A percentile compares a stretch with the other conserved stretches of the same genome.
Conservation (phyloP, 441 rosid species). For the Adansonia rubrostipa region DNA sequence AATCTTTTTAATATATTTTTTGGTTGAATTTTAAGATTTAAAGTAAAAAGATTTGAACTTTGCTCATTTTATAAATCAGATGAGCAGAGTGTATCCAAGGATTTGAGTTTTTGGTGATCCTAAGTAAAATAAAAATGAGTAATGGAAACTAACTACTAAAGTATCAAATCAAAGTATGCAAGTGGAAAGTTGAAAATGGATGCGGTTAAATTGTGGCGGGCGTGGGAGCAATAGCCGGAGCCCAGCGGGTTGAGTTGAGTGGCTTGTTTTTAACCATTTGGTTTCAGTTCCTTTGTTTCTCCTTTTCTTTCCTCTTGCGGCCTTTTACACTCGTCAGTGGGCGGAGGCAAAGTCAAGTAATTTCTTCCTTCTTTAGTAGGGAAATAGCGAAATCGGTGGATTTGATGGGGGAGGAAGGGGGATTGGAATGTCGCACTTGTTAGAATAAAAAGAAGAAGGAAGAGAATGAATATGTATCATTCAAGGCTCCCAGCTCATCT, state of each 20-base stretch:
- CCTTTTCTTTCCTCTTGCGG: neutral
- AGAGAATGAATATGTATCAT: constrained; percentile 38
- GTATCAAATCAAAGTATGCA: neutral
- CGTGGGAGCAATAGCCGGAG: neutral
- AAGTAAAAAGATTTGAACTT: too few relatives aligned
- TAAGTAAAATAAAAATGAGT: neutral
- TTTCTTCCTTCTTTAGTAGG: neutral
- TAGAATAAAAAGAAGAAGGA: neutral
- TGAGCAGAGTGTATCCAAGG: too few relatives aligned
- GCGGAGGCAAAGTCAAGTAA: neutral
- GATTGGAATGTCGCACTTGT: neutral
- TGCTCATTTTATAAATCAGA: too few relatives aligned
- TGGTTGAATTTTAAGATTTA: too few relatives aligned
- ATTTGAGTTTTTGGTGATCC: too few relatives aligned
- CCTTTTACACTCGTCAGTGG: neutral
- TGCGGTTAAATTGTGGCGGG: neutral
- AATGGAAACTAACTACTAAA: neutral
- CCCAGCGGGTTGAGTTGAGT: neutral
- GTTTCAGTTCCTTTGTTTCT: neutral
- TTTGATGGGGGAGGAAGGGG: neutral
- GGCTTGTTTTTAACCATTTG: neutral
- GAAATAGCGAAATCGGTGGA: neutral
- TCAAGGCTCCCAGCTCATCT: constrained; percentile 44
- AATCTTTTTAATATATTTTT: too few relatives aligned
- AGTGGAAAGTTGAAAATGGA: neutral